phyloP scores from a whole-genome alignment of 2,329 filamentous ascomycete genomes.

The Botrytis byssoidea region DNA sequence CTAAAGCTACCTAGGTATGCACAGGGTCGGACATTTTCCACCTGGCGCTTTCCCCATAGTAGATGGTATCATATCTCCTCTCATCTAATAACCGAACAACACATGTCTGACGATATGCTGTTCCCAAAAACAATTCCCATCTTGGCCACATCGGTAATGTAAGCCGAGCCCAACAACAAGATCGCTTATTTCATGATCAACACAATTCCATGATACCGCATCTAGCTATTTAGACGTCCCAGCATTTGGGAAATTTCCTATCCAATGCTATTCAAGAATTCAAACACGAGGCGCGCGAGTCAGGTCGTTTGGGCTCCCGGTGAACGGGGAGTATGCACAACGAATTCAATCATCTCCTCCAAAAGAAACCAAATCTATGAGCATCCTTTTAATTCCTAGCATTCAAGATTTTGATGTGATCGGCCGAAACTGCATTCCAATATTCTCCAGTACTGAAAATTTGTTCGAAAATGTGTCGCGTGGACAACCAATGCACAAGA shows the following conservation, averaged over 20 bases:
- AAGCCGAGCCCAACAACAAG: neutral
- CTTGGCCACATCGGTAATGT: neutral
- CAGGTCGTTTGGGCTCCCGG: neutral
- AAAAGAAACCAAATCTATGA: neutral
- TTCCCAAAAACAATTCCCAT: neutral
- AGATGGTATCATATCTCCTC: neutral
- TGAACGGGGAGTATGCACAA: neutral
- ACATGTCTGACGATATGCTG: neutral
- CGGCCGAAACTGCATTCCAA: neutral
- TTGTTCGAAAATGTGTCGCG: neutral
- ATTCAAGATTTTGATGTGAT: neutral
- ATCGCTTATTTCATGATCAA: neutral
- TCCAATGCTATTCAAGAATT: neutral
- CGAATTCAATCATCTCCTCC: neutral
- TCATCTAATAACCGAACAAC: neutral
- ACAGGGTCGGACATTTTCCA: neutral
- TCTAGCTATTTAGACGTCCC: neutral
- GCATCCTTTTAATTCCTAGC: neutral
- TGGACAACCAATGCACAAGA: slow-evolving; percentile 4
- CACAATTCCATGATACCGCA: neutral
- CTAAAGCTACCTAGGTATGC: neutral
- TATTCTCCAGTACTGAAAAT: neutral
- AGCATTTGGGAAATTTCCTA: neutral
- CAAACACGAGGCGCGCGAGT: neutral
- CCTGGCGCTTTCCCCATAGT: neutral